Evolutionary conservation across 2,329 filamentous ascomycete species (phyloP).

Genomic region (Sclerotiophoma versabilis): DNA sequence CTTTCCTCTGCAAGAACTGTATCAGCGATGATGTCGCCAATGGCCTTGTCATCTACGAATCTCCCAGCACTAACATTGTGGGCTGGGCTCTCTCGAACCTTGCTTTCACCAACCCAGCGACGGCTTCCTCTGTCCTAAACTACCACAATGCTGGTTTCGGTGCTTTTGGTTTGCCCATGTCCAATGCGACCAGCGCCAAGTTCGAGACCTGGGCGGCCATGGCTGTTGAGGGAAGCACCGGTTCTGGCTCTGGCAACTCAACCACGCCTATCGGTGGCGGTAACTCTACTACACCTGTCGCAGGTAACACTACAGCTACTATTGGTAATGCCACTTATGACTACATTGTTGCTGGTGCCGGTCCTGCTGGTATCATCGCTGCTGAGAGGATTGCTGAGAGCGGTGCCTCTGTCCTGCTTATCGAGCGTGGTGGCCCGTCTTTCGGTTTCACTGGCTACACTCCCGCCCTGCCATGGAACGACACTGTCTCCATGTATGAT

Average conservation of each 20-base stretch:
- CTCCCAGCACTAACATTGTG: constrained; percentile 34
- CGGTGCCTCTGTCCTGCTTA: constrained; percentile 68
- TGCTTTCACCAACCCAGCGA: constrained; percentile 34
- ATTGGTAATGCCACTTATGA: constrained; percentile 58
- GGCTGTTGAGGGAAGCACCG: constrained; percentile 29
- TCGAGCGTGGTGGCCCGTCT: constrained; percentile 53
- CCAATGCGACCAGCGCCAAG: constrained; percentile 40
- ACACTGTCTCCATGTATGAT: constrained; percentile 47
- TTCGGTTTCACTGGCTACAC: constrained; percentile 39
- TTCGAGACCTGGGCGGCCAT: constrained; percentile 46
- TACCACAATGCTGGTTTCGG: constrained; percentile 46
- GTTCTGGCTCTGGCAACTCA: constrained; percentile 30
- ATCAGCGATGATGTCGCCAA: constrained; percentile 34
- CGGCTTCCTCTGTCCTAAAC: constrained; percentile 30
- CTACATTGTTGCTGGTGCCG: constrained; percentile 69
- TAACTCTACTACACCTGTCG: constrained; percentile 31
- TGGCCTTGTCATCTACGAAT: constrained; percentile 34
- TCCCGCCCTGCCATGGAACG: constrained; percentile 43
- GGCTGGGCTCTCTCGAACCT: constrained; percentile 42
- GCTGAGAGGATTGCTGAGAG: constrained; percentile 67
- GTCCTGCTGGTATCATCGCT: constrained; percentile 65
- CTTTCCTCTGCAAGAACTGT: constrained; percentile 59
- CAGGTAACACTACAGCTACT: constrained; percentile 43
- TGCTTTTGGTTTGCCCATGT: constrained; percentile 39
- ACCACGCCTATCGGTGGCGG: constrained; percentile 37